Percentiles rank a stretch among this genome's conserved stretches.
These are phyloP conservation scores for Aspergillus aculeatinus DNA, from an alignment of 2,329 filamentous ascomycete genomes.

Conservation along the genomic window DNA sequence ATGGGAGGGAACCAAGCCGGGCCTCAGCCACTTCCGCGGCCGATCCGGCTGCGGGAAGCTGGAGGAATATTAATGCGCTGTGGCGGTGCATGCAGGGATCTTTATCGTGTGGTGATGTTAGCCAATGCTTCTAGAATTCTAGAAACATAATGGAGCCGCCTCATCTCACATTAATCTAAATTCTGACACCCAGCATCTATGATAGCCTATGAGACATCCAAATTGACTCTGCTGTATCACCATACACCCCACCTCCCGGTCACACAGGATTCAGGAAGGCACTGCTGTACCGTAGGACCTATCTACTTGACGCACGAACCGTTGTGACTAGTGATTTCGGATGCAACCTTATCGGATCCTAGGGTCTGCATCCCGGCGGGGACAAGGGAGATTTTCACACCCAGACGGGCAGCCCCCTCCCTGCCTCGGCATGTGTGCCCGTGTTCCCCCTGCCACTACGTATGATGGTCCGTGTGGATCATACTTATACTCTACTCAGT, in stretches of 20 bases:
- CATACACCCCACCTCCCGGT: background rate
- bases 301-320: background rate
- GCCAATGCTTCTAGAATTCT: no score
- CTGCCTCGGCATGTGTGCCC: background rate
- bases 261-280: no score
- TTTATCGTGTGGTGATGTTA: background rate
- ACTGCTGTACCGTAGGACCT: background rate
- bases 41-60: conserved; percentile 25
- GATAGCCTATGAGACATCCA: no score
- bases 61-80: conserved; percentile 33
- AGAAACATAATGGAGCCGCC: no score
- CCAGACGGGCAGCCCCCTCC: background rate
- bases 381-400: background rate
- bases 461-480: background rate
- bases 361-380: background rate
- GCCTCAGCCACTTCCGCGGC: conserved; percentile 31
- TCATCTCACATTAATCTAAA: no score
- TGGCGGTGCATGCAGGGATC: conserved; percentile 26
- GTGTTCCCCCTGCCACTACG: background rate
- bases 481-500: no score
- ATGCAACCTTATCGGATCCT: conserved; percentile 4
- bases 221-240: background rate
- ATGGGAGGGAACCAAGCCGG: conserved; percentile 8
- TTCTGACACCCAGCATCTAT: no score
- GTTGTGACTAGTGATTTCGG: background rate